phyloP scores from a whole-genome alignment of 2,329 filamentous ascomycete species.

The Epichloe scottii region DNA sequence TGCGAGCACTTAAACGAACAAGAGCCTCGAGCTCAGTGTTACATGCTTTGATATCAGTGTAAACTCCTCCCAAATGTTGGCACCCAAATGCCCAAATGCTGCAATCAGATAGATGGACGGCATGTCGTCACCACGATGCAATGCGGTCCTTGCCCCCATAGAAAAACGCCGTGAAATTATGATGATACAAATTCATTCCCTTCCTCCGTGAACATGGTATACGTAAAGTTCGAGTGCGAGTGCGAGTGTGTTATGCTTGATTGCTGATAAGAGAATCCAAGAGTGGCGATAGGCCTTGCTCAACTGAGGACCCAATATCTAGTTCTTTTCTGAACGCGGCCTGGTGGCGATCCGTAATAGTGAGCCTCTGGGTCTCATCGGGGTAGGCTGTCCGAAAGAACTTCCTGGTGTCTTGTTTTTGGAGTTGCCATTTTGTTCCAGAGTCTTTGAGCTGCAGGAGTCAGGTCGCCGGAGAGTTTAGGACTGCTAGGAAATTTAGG shows the following conservation, averaged over 20 bases:
- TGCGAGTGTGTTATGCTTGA: background rate
- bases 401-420: slow-evolving; percentile 19
- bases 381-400: slow-evolving; percentile 25
- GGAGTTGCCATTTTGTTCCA: slow-evolving; percentile 48
- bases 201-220: background rate
- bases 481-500: slow-evolving; percentile 60
- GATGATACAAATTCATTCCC: background rate
- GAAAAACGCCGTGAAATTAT: background rate
- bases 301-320: background rate
- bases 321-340: slow-evolving; percentile 12
- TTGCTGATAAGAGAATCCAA: background rate
- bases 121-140: background rate
- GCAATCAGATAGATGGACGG: background rate
- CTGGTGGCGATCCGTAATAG: slow-evolving; percentile 23
- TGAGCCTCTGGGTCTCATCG: slow-evolving; percentile 26
- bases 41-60: background rate
- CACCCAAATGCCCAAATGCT: background rate
- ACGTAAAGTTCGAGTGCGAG: background rate
- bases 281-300: background rate
- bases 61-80: background rate
- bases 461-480: slow-evolving; percentile 44
- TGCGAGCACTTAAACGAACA: background rate
- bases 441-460: slow-evolving; percentile 61
- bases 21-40: background rate
- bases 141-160: background rate